phyloP scores from a whole-genome alignment of 352 stramenopile species.

The Phytopythium oedochilum region DNA sequence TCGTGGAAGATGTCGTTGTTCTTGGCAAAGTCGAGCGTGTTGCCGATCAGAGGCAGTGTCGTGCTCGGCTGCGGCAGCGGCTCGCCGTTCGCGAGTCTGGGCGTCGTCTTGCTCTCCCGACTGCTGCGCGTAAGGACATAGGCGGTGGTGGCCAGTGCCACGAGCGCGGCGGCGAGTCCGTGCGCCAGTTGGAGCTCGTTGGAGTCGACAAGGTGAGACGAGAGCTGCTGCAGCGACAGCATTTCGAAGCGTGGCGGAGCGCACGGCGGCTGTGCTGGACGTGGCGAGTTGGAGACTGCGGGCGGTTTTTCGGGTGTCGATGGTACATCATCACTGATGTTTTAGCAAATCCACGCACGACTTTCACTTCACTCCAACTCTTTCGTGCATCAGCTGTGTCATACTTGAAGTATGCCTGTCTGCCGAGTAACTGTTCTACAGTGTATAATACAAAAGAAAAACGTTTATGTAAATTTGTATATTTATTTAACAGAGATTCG shows the following conservation, averaged over 20 bases:
- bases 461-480: too few species aligned
- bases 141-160: neutral
- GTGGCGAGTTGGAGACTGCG: neutral
- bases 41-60: constrained; percentile 17
- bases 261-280: neutral
- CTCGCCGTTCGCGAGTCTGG: neutral
- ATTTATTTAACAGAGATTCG: too few species aligned
- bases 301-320: too few species aligned
- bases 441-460: too few species aligned
- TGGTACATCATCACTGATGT: too few species aligned
- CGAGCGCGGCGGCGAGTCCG: constrained; percentile 4
- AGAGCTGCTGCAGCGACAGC: neutral
- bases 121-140: neutral
- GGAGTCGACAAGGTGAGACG: neutral
- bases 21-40: constrained; percentile 21
- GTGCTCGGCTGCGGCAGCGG: constrained; percentile 6
- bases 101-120: neutral
- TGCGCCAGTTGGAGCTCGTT: neutral
- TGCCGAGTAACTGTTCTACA: too few species aligned
- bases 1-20: constrained; percentile 20
- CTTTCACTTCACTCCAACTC: too few species aligned
- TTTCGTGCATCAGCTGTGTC: too few species aligned
- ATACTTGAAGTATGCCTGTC: too few species aligned
- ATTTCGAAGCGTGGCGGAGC: neutral
- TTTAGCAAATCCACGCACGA: too few species aligned